Evolutionary conservation across 495 filamentous ascomycete species (phyloP).

Genomic region (Beverwykella pulmonaria): DNA sequence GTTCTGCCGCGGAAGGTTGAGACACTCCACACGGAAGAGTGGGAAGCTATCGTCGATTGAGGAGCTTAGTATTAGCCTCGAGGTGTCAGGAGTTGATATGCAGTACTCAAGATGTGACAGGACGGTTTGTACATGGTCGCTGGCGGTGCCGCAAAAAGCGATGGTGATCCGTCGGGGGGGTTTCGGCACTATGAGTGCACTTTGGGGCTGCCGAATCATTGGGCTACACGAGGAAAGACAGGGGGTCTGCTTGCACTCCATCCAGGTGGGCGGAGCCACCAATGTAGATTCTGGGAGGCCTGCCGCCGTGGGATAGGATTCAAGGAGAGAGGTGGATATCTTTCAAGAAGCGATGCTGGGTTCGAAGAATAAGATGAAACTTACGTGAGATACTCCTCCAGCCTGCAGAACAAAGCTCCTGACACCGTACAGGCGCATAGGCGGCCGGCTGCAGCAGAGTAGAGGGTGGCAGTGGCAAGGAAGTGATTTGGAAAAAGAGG

Average conservation of each 20-base stretch:
- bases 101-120: neutral
- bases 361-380: constrained; percentile 1
- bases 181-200: neutral
- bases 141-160: neutral
- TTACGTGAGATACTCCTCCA: neutral
- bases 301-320: constrained; percentile 23
- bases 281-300: constrained; percentile 6
- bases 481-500: constrained; percentile 8
- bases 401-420: neutral
- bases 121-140: neutral
- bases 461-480: constrained; percentile 3
- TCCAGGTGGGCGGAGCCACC: constrained; percentile 32
- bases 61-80: neutral
- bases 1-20: constrained; percentile 16
- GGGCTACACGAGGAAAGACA: constrained; percentile 12
- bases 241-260: constrained; percentile 15
- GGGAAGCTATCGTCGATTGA: neutral
- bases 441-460: neutral
- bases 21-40: neutral
- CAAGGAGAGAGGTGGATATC: neutral
- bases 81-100: neutral
- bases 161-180: neutral
- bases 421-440: neutral
- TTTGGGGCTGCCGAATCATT: constrained; percentile 3
- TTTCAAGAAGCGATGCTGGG: neutral